Conservation (phyloP, 345 rosid species). For the Camelina sativa region DNA sequence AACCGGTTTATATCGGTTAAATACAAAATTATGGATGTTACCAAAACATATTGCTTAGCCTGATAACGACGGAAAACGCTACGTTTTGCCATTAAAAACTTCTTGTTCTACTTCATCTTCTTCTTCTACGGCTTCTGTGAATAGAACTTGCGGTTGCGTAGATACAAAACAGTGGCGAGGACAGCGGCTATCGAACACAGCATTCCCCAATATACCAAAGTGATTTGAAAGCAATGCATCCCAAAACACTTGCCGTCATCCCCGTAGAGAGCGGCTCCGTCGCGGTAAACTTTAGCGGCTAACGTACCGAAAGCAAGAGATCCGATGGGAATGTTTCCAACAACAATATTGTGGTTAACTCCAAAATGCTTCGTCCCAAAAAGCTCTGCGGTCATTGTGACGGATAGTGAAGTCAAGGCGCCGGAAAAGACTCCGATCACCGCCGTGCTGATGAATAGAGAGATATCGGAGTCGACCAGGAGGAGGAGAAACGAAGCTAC, state of each 20-base stretch:
- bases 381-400: conserved; percentile 69
- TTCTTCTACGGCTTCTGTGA: conserved; percentile 29
- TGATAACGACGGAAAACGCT: neutral
- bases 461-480: conserved; percentile 41
- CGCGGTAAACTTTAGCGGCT: conserved; percentile 71
- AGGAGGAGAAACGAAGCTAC: conserved; percentile 69
- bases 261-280: conserved; percentile 32
- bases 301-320: conserved; percentile 70
- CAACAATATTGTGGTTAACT: conserved; percentile 85
- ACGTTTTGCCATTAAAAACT: neutral
- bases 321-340: conserved; percentile 81
- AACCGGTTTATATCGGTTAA: conserved; percentile 14
- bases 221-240: conserved; percentile 58
- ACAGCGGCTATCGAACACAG: conserved; percentile 62
- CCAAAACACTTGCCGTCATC: conserved; percentile 69
- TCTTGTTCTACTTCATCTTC: neutral
- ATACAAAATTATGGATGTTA: neutral
- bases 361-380: conserved; percentile 76
- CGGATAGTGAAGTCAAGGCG: conserved; percentile 76
- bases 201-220: conserved; percentile 75
- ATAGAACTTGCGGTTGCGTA: conserved; percentile 65
- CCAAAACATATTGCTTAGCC: neutral
- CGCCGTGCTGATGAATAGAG: conserved; percentile 70
- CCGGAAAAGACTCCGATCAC: conserved; percentile 72
- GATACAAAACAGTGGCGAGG: conserved; percentile 54